These are phyloP conservation scores for Leishmania tropica DNA, from an alignment of 208 protist genomes.

Conservation along the genomic window DNA sequence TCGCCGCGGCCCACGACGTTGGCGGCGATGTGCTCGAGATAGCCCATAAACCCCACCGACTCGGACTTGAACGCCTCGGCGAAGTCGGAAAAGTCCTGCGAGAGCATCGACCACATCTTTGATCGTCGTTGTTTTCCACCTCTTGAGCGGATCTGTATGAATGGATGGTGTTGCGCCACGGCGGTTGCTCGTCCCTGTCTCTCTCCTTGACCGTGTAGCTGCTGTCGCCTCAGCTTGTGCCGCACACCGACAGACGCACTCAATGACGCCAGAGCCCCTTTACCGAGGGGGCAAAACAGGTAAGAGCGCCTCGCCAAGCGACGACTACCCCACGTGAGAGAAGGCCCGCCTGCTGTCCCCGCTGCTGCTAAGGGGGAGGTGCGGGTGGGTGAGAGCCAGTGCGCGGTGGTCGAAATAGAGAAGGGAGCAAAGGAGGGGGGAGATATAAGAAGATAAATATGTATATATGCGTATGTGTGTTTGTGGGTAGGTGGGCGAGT, in stretches of 20 bases:
- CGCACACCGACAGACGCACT: neutral
- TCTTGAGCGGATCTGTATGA: neutral
- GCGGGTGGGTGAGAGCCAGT: neutral
- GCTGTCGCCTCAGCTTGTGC: neutral
- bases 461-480: neutral
- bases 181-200: neutral
- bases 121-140: neutral
- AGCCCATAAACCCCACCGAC: conserved; percentile 55
- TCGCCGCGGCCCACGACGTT: conserved; percentile 63
- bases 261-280: neutral
- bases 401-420: neutral
- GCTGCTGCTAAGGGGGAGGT: neutral
- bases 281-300: neutral
- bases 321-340: neutral
- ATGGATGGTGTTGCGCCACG: neutral
- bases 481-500: neutral
- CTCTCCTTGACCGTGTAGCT: neutral
- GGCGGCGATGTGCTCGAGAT: conserved; percentile 48
- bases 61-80: conserved; percentile 60
- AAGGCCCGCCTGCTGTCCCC: neutral
- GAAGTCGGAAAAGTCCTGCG: conserved; percentile 67
- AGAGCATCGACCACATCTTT: conserved; percentile 62
- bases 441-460: neutral
- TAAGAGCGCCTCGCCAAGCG: neutral
- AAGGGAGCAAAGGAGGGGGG: neutral